Evolutionary conservation across 768 basidiomycete genomes (phyloP).

Genomic region (Hypholoma fasciculare): DNA sequence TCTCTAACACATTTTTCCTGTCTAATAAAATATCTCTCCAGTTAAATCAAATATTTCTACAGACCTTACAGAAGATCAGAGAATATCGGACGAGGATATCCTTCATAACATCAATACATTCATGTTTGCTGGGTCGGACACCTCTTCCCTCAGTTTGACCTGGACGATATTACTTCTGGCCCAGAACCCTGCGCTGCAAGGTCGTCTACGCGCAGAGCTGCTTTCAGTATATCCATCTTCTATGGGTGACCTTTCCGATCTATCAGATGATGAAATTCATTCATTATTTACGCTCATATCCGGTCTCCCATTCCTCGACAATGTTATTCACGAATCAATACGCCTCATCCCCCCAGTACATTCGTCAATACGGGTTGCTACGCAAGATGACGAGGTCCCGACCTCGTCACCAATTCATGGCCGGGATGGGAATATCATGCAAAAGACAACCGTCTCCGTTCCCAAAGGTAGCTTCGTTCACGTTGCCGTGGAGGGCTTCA

Average conservation of each 20-base stretch:
- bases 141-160: constrained; percentile 77
- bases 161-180: constrained; percentile 85
- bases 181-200: constrained; percentile 64
- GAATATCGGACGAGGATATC: constrained; percentile 87
- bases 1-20: not conserved
- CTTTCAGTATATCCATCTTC: constrained; percentile 40
- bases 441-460: constrained; percentile 45
- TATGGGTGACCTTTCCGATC: constrained; percentile 35
- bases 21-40: constrained; percentile 26
- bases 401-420: constrained; percentile 61
- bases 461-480: constrained; percentile 76
- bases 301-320: constrained; percentile 70
- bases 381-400: constrained; percentile 76
- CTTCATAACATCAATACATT: constrained; percentile 86
- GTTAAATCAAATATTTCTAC: constrained; percentile 82
- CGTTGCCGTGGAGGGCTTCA: constrained; percentile 78
- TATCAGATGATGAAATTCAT: constrained; percentile 66
- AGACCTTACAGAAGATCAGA: constrained; percentile 66
- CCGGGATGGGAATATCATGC: constrained; percentile 44
- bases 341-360: constrained; percentile 83
- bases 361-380: constrained; percentile 78
- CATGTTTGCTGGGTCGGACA: constrained; percentile 90
- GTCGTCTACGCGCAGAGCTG: constrained; percentile 71
- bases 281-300: constrained; percentile 58
- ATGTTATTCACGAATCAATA: constrained; percentile 72